Base-by-base conservation (phyloP, 768 basidiomycete genomes). In the Exsudoporus frostii region DNA sequence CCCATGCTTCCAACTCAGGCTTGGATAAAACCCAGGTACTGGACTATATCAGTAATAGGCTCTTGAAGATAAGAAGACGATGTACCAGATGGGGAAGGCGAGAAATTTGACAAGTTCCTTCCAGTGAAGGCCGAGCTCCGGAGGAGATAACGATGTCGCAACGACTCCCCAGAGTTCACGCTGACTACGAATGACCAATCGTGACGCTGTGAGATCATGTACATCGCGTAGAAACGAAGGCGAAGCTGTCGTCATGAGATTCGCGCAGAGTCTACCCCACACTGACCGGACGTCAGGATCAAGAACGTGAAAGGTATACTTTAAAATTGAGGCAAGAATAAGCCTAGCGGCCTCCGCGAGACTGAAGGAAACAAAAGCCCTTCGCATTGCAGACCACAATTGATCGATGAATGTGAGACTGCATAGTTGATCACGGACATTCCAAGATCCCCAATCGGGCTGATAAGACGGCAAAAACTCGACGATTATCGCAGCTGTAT, bases 361-460 rank as follows among this genome's bases (percentile, higher is more conserved):
- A 69, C 68, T 74, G 8, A 68, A 30, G 1, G 60, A 37, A 19
- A 69, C 59, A 45, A 83, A 83, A 6, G 79, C 76, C 34, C 77
- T 76, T 66, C 73, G 77, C 65, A 79, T 72, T 13, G 75, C 71
- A 17, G 58, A 67, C 85, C 84, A 87, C 29, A 86, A 66, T 45
- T 73, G 74, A 41, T 64, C 62, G 11, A 80, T 66, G 27, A 76
- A 66, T 3, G 53, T 48, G n/a, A 86, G 68, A 41, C 68, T 70
- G 29, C 53, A 62, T 20, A 71, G 43, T 59, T 82, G 79, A 48
- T 63, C 66, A 9, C 37, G 39, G 39, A 65, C 45, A 42, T 44
- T 27, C 67, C 63, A 59, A 37, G 61, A 60, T 17, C 58, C 60
- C 55, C 61, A 64, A 30, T 59, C 47, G 5, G 53, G 52, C n/a